Evolutionary conservation across 371 early-diverging fungal genomes (phyloP), one percentile per base, ranked within the genome.

Genomic region (Mycotypha africana): DNA sequence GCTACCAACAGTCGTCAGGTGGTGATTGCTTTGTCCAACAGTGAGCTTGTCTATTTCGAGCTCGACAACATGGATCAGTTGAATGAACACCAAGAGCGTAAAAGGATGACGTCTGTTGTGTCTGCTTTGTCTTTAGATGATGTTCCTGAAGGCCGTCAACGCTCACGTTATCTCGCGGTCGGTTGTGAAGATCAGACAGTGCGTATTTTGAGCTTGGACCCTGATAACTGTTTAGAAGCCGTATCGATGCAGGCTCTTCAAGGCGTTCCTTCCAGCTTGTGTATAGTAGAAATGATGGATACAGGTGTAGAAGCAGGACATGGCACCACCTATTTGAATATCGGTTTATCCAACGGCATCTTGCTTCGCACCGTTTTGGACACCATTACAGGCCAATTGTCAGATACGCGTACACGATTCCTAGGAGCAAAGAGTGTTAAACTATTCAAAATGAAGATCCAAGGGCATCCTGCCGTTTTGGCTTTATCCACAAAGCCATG

Each of bases 181-280:
- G 98, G 95, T 14, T 93, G 93, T 64, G 85, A 76, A 38, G 98
- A 98, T 64, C 75, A 80, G 46, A 95, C 97, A 2, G 94, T 97
- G 2, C 82, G 98, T 42, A 76, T 96, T 23, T 58, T 94, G 25
- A 84, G 87, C 24, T 67, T 95, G 38, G 95, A 93, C 44, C 88
- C 92, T 6, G 80, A 83, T 37, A 67, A 66, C 25, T 84, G 89
- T 38, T 74, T 93, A 9, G 88, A 92, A 46, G 66, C 88, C 8
- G 63, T 92, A 19, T 81, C 85, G 36, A 84, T 93, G 84, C 92
- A 89, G 70, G 90, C 85, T 2, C 45, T 77, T 14, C 67, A 70
- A 44, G 81, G 64, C 20, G 67, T 66, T 20, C 72, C 84, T 11
- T 70, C 67, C 21, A 68, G 69, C 39, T 65, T 92, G 30, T 73